Percentiles rank a stretch among this genome's conserved stretches.
phyloP scores from a whole-genome alignment of 768 basidiomycete species.

The Chalciporus sphaerocephalus region DNA sequence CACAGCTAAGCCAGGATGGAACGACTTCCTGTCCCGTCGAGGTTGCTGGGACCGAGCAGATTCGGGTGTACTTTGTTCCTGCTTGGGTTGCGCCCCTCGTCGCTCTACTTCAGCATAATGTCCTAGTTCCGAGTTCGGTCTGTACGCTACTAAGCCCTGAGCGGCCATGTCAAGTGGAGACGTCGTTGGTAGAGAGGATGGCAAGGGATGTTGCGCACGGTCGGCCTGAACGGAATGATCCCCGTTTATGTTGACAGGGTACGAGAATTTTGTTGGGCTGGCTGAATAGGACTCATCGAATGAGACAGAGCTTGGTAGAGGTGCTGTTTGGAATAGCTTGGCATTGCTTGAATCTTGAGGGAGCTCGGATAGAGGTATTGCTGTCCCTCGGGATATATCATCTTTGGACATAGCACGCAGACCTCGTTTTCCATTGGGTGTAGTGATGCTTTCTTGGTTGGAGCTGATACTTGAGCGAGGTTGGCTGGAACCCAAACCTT shows the following conservation, averaged over 20 bases:
- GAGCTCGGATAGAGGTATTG: conserved; percentile 55
- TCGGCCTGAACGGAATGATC: conserved; percentile 32
- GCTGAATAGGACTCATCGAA: conserved; percentile 35
- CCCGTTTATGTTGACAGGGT: conserved; percentile 37
- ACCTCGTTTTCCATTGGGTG: conserved; percentile 30
- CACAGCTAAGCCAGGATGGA: conserved; percentile 53
- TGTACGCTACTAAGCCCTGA: conserved; percentile 33
- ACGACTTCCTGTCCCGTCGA: conserved; percentile 57
- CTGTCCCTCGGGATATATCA: conserved; percentile 51
- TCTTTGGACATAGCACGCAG: conserved; percentile 52
- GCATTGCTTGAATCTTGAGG: conserved; percentile 50
- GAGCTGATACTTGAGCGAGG: conserved; percentile 58
- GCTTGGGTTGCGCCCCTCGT: conserved; percentile 27
- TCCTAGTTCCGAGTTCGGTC: conserved; percentile 78
- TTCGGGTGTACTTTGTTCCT: conserved; percentile 51
- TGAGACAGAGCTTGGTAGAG: conserved; percentile 22
- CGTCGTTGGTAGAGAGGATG: conserved; percentile 51
- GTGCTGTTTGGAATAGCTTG: conserved; percentile 54
- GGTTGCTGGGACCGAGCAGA: conserved; percentile 46
- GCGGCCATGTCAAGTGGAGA: conserved; percentile 40
- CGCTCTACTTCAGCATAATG: conserved; percentile 67
- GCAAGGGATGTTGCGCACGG: conserved; percentile 56
- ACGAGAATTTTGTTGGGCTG: conserved; percentile 54
- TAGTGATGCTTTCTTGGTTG: conserved; percentile 25
- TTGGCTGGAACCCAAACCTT: conserved; percentile 33